phyloP scores from a whole-genome alignment of 1,284 basidiomycete genomes.

The Rhodofomes roseus region DNA sequence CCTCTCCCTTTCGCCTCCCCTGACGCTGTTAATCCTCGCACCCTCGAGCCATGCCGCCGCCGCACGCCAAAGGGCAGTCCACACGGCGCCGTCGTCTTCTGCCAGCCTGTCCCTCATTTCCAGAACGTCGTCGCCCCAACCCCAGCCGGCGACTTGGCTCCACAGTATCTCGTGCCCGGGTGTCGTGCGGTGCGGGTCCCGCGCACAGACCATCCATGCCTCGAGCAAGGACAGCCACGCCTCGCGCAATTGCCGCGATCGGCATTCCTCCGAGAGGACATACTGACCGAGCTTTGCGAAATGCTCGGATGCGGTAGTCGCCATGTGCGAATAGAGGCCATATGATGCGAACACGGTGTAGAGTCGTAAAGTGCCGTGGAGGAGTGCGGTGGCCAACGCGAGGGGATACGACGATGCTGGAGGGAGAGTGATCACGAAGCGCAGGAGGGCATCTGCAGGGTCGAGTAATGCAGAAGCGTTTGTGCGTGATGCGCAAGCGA shows the following conservation, averaged over 20 bases:
- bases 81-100: constrained; percentile 21
- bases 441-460: constrained; percentile 64
- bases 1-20: constrained; percentile 64
- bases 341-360: constrained; percentile 73
- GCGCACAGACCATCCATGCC: constrained; percentile 79
- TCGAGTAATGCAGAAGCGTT: constrained; percentile 61
- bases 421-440: constrained; percentile 68
- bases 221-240: constrained; percentile 58
- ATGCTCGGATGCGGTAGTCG: constrained; percentile 57
- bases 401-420: constrained; percentile 43
- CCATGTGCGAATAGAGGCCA: constrained; percentile 69
- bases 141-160: constrained; percentile 79
- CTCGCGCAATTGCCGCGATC: constrained; percentile 32
- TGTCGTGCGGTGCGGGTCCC: constrained; percentile 85
- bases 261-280: constrained; percentile 36
- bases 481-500: constrained; percentile 62
- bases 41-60: constrained; percentile 74
- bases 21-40: constrained; percentile 63
- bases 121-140: constrained; percentile 65
- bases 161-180: constrained; percentile 87
- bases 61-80: constrained; percentile 52
- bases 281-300: constrained; percentile 45
- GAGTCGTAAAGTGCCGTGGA: constrained; percentile 59
- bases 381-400: constrained; percentile 44
- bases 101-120: constrained; percentile 29